phyloP scores from a whole-genome alignment of 768 basidiomycete genomes.

The Arthromyces matolae region DNA sequence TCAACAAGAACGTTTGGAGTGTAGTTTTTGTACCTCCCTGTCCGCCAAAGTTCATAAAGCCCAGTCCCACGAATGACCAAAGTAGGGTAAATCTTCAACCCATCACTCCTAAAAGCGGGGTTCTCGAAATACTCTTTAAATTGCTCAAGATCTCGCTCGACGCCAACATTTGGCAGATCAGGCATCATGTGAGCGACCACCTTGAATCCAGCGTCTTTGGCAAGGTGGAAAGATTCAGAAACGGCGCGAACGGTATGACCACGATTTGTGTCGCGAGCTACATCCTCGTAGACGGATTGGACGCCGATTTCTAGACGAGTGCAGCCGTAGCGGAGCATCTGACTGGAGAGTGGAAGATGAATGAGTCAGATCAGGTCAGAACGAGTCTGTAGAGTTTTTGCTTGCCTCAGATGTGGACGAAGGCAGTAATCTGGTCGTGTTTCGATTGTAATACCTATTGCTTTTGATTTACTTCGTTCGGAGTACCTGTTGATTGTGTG shows the following conservation, averaged over 20 bases:
- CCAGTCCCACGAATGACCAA: constrained; percentile 97
- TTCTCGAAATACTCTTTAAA: constrained; percentile 99
- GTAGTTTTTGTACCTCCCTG: constrained; percentile 98
- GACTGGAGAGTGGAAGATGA: constrained; percentile 43
- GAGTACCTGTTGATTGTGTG: constrained; percentile 67
- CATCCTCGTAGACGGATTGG: constrained; percentile 98
- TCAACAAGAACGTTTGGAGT: constrained; percentile 98
- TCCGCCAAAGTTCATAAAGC: constrained; percentile 92
- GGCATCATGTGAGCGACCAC: constrained; percentile 99
- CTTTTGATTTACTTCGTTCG: constrained; percentile 96
- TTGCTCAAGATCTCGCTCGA: constrained; percentile 96
- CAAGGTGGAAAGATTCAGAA: constrained; percentile 93
- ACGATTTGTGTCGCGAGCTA: constrained; percentile 96
- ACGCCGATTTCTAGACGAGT: constrained; percentile 98
- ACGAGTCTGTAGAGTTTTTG: too few relatives aligned
- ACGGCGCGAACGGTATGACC: constrained; percentile 98
- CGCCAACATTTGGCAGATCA: constrained; percentile 94
- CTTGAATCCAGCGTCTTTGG: constrained; percentile 99
- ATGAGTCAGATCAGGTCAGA: too few relatives aligned
- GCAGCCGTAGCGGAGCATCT: constrained; percentile 99
- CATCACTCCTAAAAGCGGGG: constrained; percentile 94
- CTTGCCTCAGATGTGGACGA: constrained; percentile 86
- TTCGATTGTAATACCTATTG: constrained; percentile 98
- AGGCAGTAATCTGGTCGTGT: constrained; percentile 98
- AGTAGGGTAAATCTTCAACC: constrained; percentile 97